These are phyloP conservation scores for Leucocoprinus leucothites DNA, from an alignment of 768 basidiomycete genomes.

Conservation along the genomic window DNA sequence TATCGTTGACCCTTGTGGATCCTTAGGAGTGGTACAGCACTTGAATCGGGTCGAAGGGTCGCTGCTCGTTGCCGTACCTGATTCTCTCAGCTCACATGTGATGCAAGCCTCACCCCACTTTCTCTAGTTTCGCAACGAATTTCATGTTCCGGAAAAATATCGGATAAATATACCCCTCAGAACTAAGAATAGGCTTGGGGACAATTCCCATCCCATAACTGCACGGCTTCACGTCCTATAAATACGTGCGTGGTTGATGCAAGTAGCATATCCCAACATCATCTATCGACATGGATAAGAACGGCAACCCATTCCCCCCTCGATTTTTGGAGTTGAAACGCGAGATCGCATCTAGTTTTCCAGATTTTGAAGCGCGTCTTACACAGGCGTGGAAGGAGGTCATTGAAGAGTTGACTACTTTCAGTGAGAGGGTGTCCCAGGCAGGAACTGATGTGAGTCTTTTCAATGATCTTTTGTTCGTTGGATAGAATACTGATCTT, in stretches of 20 bases:
- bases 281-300: background rate
- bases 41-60: no score
- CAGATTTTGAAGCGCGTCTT: conserved; percentile 46
- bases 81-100: no score
- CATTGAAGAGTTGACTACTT: conserved; percentile 44
- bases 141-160: background rate
- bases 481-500: background rate
- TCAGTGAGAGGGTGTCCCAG: conserved; percentile 41
- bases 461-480: background rate
- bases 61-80: no score
- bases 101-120: no score
- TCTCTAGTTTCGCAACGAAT: no score
- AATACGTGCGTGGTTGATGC: no score
- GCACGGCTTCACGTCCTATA: no score
- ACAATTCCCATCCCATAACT: no score
- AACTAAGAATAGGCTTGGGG: no score
- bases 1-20: no score
- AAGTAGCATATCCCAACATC: background rate
- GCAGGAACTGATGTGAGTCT: conserved; percentile 47
- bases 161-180: background rate
- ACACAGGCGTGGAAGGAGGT: conserved; percentile 59
- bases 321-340: conserved; percentile 58
- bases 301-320: conserved; percentile 29
- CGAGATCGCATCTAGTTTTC: conserved; percentile 48
- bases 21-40: no score